Percentiles rank a stretch among this genome's conserved stretches.
Evolutionary conservation across 106 monocot genomes (phyloP).

Genomic region (Allium sativum): DNA sequence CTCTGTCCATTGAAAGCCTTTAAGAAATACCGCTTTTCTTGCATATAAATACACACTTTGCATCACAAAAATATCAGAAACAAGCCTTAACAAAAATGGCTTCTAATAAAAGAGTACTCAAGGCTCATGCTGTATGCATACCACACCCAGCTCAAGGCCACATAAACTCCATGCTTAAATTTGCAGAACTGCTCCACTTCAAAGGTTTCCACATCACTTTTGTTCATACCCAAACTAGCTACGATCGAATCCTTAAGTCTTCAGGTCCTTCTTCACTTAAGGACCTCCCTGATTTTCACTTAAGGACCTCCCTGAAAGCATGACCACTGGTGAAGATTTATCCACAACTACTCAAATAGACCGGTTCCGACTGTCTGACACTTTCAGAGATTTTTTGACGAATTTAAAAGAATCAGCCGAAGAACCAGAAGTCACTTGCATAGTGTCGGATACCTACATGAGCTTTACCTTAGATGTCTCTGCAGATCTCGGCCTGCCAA

Average conservation of each 20-base stretch:
- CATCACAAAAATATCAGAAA: not conserved
- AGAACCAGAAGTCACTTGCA: conserved; percentile 5
- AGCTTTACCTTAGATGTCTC: conserved; percentile 13
- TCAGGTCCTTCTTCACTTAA: not conserved
- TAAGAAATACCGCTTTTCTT: too few species aligned
- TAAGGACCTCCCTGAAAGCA: conserved; percentile 3
- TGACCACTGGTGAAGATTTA: not conserved
- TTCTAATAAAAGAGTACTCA: not conserved
- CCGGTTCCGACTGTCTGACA: not conserved
- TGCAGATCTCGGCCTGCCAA: conserved; percentile 7
- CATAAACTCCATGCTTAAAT: conserved; percentile 14
- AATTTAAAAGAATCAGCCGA: not conserved
- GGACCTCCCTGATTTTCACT: not conserved
- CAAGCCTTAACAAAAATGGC: not conserved
- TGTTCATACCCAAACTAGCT: conserved; percentile 16
- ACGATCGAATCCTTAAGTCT: not conserved
- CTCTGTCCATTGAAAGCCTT: too few species aligned
- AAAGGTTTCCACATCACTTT: conserved; percentile 25
- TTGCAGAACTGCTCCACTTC: conserved; percentile 24
- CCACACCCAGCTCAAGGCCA: conserved; percentile 20
- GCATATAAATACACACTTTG: too few species aligned
- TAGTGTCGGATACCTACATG: conserved; percentile 14
- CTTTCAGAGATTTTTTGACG: conserved; percentile 1
- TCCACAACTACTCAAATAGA: not conserved
- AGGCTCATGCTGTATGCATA: conserved; percentile 20